Evolutionary conservation across 306 rosid genomes (phyloP).

Genomic region (Carpinus fangiana): DNA sequence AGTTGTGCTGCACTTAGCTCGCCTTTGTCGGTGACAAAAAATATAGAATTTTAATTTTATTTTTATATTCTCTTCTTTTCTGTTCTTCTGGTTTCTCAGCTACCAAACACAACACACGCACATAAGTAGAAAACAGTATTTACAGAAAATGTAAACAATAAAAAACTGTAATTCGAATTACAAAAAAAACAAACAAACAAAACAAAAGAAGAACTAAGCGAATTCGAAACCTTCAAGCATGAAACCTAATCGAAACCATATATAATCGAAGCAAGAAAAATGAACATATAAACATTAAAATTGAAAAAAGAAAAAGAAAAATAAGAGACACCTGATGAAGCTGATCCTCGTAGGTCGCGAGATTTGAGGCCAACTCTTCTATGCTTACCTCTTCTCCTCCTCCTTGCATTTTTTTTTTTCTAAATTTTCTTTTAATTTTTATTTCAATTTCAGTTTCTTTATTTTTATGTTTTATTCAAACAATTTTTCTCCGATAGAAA

Average conservation of each 20-base stretch:
- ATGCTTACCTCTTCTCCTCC: conserved; percentile 82
- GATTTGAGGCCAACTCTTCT: conserved; percentile 77
- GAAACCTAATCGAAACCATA: neutral
- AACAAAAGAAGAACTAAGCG: neutral
- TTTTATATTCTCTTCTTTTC: neutral
- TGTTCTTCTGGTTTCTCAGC: conserved; percentile 1
- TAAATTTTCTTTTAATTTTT: neutral
- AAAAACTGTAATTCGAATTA: neutral
- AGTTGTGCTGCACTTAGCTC: too few species aligned
- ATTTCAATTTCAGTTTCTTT: too few species aligned
- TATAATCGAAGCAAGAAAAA: too few species aligned
- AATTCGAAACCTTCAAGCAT: neutral
- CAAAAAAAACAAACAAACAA: too few species aligned
- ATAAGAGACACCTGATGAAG: conserved; percentile 56
- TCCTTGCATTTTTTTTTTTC: conserved; percentile 50
- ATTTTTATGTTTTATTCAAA: neutral
- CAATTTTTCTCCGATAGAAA: neutral
- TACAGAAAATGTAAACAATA: too few species aligned
- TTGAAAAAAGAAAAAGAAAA: neutral
- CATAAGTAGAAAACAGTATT: neutral
- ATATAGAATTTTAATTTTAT: neutral
- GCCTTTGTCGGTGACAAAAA: neutral
- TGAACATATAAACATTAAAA: too few species aligned
- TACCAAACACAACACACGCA: neutral
- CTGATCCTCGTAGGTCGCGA: conserved; percentile 79